Base-by-base conservation (phyloP, 225 moss, liverwort and hornwort species). In the Lunularia cruciata region DNA sequence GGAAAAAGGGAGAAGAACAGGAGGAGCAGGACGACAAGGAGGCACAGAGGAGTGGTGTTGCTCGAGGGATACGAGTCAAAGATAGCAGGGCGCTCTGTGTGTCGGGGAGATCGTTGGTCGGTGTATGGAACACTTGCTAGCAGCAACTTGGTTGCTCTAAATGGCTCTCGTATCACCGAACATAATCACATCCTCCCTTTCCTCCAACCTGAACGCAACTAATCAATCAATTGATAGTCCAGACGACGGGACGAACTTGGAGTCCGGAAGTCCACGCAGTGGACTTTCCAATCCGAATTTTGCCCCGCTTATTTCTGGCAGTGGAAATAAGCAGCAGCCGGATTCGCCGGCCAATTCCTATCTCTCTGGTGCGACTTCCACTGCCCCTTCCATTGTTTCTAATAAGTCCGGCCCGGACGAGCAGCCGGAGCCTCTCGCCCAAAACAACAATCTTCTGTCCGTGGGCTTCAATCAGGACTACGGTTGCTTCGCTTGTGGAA, bases 401-500 rank as follows among this genome's bases (percentile, higher is more conserved):
- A 33, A 14, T 31, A 33, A 5, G 15, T 4, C 42, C 16, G 40
- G 40, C 15, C 22, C 76, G 1, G 25, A 30, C 16, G 73, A 64
- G 72, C 54, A 75, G 39, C 51, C 73, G 32, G 83, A 84, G 46
- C 57, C 76, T 32, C 65, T 68, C 30, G 58, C 79, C 20, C 79
- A 76, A 49, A 70, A 8, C 70, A 80, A 75, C 65, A 69, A 57
- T 68, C 75, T 84, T 40, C 64, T 84, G 20, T 84, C 80, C 3
- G 84, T 84, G 35, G 84, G 84, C 16, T 84, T 84, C 69, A 84
- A 84, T 64, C 84, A 84, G 57, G 84, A 84, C 60, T 80, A 84
- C 60, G 84, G 84, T 25, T 84, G 84, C 68, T 84, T 84, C 46
- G 69, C 84, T 23, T 84, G 84, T 35, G 84, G 84, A 13, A 84